phyloP scores from a whole-genome alignment of 257 asterid genomes.

The Solanum sitiens region DNA sequence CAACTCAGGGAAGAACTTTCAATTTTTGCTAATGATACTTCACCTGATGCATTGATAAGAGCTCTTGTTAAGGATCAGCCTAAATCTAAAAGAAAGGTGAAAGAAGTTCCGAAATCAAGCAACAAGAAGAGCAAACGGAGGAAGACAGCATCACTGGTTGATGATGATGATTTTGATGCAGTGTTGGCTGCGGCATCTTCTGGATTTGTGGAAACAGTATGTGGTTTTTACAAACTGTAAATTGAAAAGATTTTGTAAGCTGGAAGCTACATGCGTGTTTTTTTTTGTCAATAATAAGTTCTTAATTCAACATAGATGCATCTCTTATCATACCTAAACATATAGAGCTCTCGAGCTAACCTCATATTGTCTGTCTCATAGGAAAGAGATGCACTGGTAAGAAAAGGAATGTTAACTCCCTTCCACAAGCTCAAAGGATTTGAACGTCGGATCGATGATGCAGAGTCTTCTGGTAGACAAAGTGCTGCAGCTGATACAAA shows the following conservation, averaged over 20 bases:
- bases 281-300: neutral
- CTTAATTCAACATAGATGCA: neutral
- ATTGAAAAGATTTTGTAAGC: neutral
- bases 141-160: constrained; percentile 47
- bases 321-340: neutral
- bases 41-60: constrained; percentile 31
- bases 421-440: constrained; percentile 92
- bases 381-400: constrained; percentile 93
- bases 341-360: constrained; percentile 3
- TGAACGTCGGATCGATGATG: constrained; percentile 79
- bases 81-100: constrained; percentile 26
- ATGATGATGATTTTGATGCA: constrained; percentile 84
- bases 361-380: constrained; percentile 21
- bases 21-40: constrained; percentile 28
- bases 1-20: constrained; percentile 65
- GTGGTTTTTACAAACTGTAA: constrained; percentile 17
- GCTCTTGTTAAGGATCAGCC: constrained; percentile 51
- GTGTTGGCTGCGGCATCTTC: constrained; percentile 77
- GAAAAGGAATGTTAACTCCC: constrained; percentile 93
- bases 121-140: constrained; percentile 37
- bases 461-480: constrained; percentile 44
- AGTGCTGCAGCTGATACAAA: constrained; percentile 16
- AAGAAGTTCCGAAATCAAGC: constrained; percentile 29
- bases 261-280: neutral
- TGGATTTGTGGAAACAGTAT: constrained; percentile 92